Evolutionary conservation across 2,329 filamentous ascomycete species (phyloP).

Genomic region (Aspergillus calidoustus): DNA sequence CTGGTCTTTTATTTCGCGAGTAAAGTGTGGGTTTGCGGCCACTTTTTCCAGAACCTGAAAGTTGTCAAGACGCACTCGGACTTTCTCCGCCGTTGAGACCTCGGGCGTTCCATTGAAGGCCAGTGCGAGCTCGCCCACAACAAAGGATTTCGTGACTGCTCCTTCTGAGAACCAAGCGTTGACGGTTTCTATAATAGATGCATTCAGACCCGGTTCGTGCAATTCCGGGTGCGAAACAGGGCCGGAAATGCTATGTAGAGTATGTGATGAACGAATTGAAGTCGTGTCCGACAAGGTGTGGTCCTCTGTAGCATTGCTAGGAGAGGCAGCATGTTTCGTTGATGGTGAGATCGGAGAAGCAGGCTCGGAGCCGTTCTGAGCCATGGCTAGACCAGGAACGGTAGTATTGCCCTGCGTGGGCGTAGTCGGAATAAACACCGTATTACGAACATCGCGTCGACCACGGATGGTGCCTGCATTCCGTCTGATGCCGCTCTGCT

Average conservation of each 20-base stretch:
- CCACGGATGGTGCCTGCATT: slow-evolving; percentile 80
- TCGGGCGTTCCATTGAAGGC: slow-evolving; percentile 65
- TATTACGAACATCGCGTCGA: slow-evolving; percentile 88
- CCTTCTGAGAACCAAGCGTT: slow-evolving; percentile 81
- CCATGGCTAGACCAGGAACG: slow-evolving; percentile 32
- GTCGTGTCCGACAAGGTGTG: slow-evolving; percentile 81
- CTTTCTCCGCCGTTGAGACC: slow-evolving; percentile 48
- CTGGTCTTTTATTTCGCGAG: slow-evolving; percentile 61
- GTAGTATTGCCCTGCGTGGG: slow-evolving; percentile 43
- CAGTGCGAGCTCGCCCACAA: slow-evolving; percentile 88
- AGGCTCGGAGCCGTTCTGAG: slow-evolving; percentile 33
- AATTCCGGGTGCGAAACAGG: slow-evolving; percentile 83
- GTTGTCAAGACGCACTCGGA: slow-evolving; percentile 83
- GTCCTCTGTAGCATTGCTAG: slow-evolving; percentile 63
- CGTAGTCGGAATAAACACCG: slow-evolving; percentile 72
- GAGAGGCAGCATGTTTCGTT: slow-evolving; percentile 48
- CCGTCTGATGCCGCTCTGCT: slow-evolving; percentile 61
- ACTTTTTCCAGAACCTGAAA: slow-evolving; percentile 88
- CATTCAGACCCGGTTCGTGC: slow-evolving; percentile 77
- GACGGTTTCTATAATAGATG: slow-evolving; percentile 91
- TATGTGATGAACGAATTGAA: slow-evolving; percentile 87
- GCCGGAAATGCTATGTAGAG: slow-evolving; percentile 68
- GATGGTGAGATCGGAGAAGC: slow-evolving; percentile 41
- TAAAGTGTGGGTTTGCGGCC: slow-evolving; percentile 89
- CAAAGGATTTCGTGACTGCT: slow-evolving; percentile 69